Percentiles rank a stretch among this genome's conserved stretches.
Conservation (phyloP, 768 basidiomycete genomes). For the Ramaria sp. region DNA sequence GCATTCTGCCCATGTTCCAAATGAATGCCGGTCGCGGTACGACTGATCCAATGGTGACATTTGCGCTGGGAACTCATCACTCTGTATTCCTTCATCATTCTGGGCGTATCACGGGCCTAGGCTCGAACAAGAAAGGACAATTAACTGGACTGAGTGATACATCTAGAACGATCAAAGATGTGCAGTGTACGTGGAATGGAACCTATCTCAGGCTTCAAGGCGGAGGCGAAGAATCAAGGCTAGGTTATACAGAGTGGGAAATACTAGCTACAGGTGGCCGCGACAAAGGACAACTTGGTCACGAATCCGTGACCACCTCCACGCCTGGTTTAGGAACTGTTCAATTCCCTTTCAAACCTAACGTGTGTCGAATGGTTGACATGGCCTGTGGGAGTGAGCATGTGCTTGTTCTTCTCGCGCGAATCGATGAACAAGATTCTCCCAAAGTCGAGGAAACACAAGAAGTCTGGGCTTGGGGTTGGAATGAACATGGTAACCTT, state of each 20-base stretch:
- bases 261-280: slow-evolving; percentile 45
- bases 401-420: slow-evolving; percentile 32
- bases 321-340: slow-evolving; percentile 16
- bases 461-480: slow-evolving; percentile 84
- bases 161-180: slow-evolving; percentile 1
- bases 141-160: slow-evolving; percentile 26
- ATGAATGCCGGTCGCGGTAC: neutral
- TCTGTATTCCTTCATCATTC: slow-evolving; percentile 33
- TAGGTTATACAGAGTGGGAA: neutral
- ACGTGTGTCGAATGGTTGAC: slow-evolving; percentile 13
- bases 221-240: slow-evolving; percentile 12
- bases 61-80: slow-evolving; percentile 45
- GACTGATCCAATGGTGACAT: slow-evolving; percentile 17
- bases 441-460: neutral
- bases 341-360: slow-evolving; percentile 20
- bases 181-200: slow-evolving; percentile 75
- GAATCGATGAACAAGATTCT: neutral
- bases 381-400: slow-evolving; percentile 84
- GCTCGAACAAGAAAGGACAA: slow-evolving; percentile 66
- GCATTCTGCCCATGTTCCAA: neutral
- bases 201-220: slow-evolving; percentile 39
- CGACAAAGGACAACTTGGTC: slow-evolving; percentile 58
- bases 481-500: slow-evolving; percentile 98
- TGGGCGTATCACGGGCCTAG: slow-evolving; percentile 41
- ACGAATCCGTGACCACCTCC: slow-evolving; percentile 11